Evolutionary conservation across 2,329 filamentous ascomycete genomes (phyloP), one percentile per base, ranked within the genome.

Genomic region (Epichloe sibirici): DNA sequence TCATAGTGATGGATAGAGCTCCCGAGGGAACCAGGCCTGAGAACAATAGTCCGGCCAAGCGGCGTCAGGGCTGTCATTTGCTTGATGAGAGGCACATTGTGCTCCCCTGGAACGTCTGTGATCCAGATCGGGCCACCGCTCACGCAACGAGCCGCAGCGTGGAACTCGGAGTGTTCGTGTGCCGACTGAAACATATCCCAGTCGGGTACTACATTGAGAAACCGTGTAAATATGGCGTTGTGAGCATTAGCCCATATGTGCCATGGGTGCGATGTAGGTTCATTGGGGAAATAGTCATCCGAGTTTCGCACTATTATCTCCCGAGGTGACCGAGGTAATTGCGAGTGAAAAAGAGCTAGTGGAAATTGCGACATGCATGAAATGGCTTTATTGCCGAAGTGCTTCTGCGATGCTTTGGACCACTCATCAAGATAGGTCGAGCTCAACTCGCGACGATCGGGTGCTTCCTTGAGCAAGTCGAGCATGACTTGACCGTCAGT

Each of bases 331-430:
- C 75, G 79, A 1, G 86, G 86, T 25, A 95, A 72, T 59, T 94
- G 88, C 1, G 85, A 85, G 64, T 90, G 82, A 69, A 95, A 96
- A 9, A 97, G 74, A 17, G 91, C 83, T 53, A 90, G 85, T 0
- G 93, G 93, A 3, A 85, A 79, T 66, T 93, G 87, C 0, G 90
- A 93, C 90, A 97, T 97, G 81, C 93, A 97, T 3, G 88, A 91
- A 49, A 96, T 94, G 5, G 83, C 81, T 59, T 83, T 85, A 48
- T 78, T 81, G 59, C 81, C 79, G 63, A 98, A 93, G 64, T 94
- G 78, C 11, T 84, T 83, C 8, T 95, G 76, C 8, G 83, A 82
- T 1, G 87, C 81, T 51, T 90, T 78, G 2, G 80, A 83, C 90
- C 90, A 97, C 7, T 88, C 86, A 63, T 95, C 88, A 57, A 93